These are phyloP conservation scores for Quercus dentata DNA, from an alignment of 306 rosid genomes.

Conservation along the genomic window DNA sequence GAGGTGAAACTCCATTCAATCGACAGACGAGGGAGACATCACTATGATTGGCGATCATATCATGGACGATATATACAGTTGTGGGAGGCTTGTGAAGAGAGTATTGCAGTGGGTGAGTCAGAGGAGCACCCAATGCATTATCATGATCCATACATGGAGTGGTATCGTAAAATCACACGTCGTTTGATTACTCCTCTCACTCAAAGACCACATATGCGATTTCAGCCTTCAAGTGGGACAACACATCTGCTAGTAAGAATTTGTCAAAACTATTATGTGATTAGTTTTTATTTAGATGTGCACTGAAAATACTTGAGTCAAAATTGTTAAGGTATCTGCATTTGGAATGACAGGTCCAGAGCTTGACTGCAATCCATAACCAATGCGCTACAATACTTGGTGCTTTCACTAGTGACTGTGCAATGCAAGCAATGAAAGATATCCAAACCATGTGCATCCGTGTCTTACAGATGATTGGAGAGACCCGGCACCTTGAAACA, in stretches of 20 bases:
- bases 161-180: constrained; percentile 21
- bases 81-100: constrained; percentile 15
- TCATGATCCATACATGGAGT: constrained; percentile 25
- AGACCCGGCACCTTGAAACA: constrained; percentile 22
- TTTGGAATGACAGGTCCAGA: constrained; percentile 16
- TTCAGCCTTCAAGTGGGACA: constrained; percentile 27
- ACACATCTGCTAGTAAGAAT: constrained; percentile 17
- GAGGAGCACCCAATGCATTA: constrained; percentile 18
- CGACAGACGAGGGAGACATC: constrained; percentile 25
- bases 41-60: constrained; percentile 18
- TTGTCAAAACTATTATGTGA: neutral
- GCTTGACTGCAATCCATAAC: constrained; percentile 23
- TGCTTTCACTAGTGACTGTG: constrained; percentile 5
- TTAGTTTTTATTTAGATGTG: neutral
- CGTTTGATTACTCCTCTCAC: constrained; percentile 25
- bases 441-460: constrained; percentile 16
- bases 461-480: constrained; percentile 23
- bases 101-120: constrained; percentile 9
- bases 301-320: neutral
- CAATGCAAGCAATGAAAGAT: constrained; percentile 6
- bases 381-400: constrained; percentile 13
- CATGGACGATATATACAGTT: constrained; percentile 9
- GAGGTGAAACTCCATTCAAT: constrained; percentile 20
- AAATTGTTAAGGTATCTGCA: neutral
- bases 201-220: constrained; percentile 23